phyloP scores from a whole-genome alignment of 2,329 filamentous ascomycete species.

The Neoscytalidium dimidiatum region DNA sequence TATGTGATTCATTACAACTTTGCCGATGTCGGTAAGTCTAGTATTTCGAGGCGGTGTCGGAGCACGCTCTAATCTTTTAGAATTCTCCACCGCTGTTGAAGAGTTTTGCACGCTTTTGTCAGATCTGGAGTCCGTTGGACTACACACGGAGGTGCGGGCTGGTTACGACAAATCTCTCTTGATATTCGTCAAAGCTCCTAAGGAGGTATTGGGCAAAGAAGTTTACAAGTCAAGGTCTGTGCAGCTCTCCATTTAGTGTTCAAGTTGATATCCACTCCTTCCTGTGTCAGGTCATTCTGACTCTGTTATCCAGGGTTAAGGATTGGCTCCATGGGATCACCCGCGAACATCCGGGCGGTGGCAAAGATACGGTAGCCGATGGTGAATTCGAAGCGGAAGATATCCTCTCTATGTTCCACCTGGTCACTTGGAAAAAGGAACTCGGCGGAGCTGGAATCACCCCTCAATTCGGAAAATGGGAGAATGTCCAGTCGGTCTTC shows the following conservation, averaged over 20 bases:
- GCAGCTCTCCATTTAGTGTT: background rate
- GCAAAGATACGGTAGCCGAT: conserved; percentile 45
- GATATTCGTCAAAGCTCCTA: conserved; percentile 32
- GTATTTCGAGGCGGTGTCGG: background rate
- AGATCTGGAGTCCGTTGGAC: conserved; percentile 30
- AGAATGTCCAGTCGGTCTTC: conserved; percentile 72
- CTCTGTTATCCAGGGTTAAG: conserved; percentile 59
- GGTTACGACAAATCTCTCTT: conserved; percentile 34
- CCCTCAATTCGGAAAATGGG: conserved; percentile 69
- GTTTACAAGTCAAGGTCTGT: conserved; percentile 35
- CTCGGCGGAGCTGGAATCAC: conserved; percentile 81
- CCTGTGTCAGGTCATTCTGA: background rate
- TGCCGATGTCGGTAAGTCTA: conserved; percentile 28
- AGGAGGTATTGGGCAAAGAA: conserved; percentile 33
- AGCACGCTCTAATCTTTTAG: conserved; percentile 17
- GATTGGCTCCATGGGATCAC: conserved; percentile 84
- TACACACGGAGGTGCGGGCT: conserved; percentile 34
- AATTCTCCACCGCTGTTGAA: conserved; percentile 25
- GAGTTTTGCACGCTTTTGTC: conserved; percentile 28
- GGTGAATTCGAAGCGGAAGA: conserved; percentile 78
- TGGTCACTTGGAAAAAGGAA: conserved; percentile 71
- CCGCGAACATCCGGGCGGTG: conserved; percentile 58
- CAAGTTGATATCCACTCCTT: too few species aligned
- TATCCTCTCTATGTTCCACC: conserved; percentile 72
- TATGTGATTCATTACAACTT: conserved; percentile 37